Base-by-base conservation (phyloP, 805 yeast species). In the Blastobotrys robertii region DNA sequence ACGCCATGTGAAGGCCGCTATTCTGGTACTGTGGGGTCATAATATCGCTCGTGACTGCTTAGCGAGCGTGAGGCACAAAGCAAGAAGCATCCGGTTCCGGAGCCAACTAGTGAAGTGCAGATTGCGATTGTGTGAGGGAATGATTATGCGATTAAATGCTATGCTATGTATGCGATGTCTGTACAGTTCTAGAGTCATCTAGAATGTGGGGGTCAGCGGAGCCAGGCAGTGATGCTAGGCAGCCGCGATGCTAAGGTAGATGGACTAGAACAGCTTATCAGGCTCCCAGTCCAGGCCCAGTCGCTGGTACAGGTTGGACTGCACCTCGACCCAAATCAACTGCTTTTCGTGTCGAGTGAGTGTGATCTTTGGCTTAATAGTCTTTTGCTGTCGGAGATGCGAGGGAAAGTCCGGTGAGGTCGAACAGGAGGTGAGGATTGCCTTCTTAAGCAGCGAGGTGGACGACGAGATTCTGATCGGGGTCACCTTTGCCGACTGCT, bases 291-390 rank as follows among this genome's bases (percentile, higher is more conserved):
- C 76, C 37, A 80, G 59, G 0, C 81, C 82, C 42, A 81, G 56
- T 41, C 79, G 64, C 44, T 65, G 63, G 55, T 79, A 79, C 19
- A 81, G 77, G 38, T 66, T 66, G 8, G 69, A 57, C 58, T 82
- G 88, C 28, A 80, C 80, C 33, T 72, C 76, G 10, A 71, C 70
- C 87, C 87, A 81, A 14, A 80, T 61, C 41, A 59, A 56, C 37
- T 73, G 69, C 57, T 78, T 79, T 51, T 79, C 81, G 31, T 73
- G 76, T 51, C 73, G 71, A 3, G 74, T 65, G 39, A 79, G 58
- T 15, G 56, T 45, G 5, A 48, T 46, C 38, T 55, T 56, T 33
- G 42, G 46, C 19, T 47, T 34, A 10, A 43, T 36, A 38, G 51
- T 48, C n/a, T 53, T 46, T 47, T 55, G 54, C 44, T 55, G 51